These are phyloP conservation scores for Panicum virgatum DNA, from an alignment of 202 grass and related monocot species.

Conservation along the genomic window DNA sequence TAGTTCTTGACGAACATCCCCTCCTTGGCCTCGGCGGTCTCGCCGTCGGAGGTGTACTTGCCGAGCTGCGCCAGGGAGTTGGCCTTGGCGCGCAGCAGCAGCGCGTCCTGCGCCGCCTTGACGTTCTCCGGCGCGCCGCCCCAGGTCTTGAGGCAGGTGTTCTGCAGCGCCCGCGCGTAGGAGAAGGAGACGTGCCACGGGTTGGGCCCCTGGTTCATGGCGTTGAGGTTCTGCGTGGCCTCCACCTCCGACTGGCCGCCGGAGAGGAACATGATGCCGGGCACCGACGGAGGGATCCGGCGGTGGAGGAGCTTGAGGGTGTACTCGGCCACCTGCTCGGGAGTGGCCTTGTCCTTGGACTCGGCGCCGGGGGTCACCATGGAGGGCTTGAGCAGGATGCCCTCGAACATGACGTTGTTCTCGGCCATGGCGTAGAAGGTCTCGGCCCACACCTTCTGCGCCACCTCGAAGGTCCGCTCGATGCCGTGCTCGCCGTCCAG, in stretches of 20 bases:
- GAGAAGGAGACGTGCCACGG: conserved; percentile 83
- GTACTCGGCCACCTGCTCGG: conserved; percentile 71
- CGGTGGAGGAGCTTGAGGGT: conserved; percentile 75
- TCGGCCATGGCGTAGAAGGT: conserved; percentile 81
- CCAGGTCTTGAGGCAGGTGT: conserved; percentile 89
- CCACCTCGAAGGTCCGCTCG: conserved; percentile 78
- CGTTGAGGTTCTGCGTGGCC: conserved; percentile 81
- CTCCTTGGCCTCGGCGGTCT: conserved; percentile 63
- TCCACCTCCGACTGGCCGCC: conserved; percentile 92
- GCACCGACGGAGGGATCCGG: conserved; percentile 65
- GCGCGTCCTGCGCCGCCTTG: conserved; percentile 64
- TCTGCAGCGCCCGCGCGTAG: conserved; percentile 75
- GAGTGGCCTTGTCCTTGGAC: conserved; percentile 66
- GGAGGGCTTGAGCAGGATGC: conserved; percentile 84
- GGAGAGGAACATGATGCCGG: conserved; percentile 64
- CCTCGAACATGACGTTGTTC: conserved; percentile 86
- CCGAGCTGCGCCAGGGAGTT: conserved; percentile 78
- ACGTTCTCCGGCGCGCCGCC: conserved; percentile 63
- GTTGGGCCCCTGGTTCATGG: conserved; percentile 79
- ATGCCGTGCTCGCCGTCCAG: conserved; percentile 86
- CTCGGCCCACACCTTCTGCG: conserved; percentile 91
- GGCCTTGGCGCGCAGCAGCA: conserved; percentile 68
- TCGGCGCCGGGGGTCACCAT: conserved; percentile 88
- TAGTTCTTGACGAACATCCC: conserved; percentile 80
- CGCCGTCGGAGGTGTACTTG: conserved; percentile 69